Percentiles rank a stretch among this genome's conserved stretches.
phyloP scores from a whole-genome alignment of 495 filamentous ascomycete genomes.

The Umbilicaria muhlenbergii region DNA sequence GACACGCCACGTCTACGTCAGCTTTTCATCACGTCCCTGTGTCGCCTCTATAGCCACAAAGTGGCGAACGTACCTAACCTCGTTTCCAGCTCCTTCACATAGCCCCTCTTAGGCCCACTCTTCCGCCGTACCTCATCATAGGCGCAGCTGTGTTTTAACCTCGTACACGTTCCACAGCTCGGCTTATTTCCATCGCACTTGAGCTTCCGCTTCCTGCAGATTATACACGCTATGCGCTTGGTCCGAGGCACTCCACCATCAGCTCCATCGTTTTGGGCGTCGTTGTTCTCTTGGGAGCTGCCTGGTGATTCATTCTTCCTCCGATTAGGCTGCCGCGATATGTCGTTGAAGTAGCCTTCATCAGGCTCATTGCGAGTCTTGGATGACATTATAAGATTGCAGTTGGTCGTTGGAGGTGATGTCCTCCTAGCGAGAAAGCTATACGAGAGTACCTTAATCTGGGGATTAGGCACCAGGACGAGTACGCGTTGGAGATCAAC shows the following conservation, averaged over 20 bases:
- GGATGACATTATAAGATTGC: slow-evolving; percentile 20
- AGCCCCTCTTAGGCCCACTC: slow-evolving; percentile 93
- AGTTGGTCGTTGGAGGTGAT: no score
- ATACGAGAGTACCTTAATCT: no score
- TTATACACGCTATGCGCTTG: slow-evolving; percentile 92
- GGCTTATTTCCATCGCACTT: slow-evolving; percentile 59
- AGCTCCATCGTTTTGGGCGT: slow-evolving; percentile 27
- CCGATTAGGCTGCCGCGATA: slow-evolving; percentile 28
- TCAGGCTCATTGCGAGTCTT: slow-evolving; percentile 23
- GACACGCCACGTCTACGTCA: slow-evolving; percentile 6
- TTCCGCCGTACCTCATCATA: slow-evolving; percentile 96
- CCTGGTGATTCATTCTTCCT: slow-evolving; percentile 15
- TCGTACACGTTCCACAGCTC: slow-evolving; percentile 82
- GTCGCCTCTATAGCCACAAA: no score
- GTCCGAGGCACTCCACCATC: slow-evolving; percentile 57
- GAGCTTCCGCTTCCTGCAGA: slow-evolving; percentile 87
- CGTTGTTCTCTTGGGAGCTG: slow-evolving; percentile 16
- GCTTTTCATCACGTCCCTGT: no score
- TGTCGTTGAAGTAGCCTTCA: slow-evolving; percentile 39
- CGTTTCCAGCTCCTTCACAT: slow-evolving; percentile 94
- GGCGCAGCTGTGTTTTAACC: slow-evolving; percentile 77
- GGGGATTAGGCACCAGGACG: no score
- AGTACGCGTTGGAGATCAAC: no score
- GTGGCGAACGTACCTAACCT: slow-evolving; percentile 51
- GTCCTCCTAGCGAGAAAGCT: no score